Evolutionary conservation across 768 basidiomycete species (phyloP).

Genomic region (Cystobasidiopsis lactophilus): DNA sequence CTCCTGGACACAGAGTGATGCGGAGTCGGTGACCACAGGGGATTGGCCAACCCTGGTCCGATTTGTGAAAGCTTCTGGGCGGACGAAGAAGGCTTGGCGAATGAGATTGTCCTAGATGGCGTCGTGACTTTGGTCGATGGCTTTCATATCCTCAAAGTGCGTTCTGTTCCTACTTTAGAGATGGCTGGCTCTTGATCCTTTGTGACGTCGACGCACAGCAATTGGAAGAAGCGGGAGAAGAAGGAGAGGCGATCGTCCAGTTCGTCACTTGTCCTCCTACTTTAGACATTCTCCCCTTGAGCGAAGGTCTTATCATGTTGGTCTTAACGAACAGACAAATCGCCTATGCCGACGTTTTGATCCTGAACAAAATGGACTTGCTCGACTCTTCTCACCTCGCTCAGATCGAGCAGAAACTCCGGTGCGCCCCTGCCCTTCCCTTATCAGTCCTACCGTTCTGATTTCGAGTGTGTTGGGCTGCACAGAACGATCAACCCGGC

Average conservation of each 20-base stretch:
- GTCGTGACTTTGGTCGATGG: slow-evolving; percentile 85
- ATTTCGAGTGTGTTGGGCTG: background rate
- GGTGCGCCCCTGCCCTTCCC: slow-evolving; percentile 14
- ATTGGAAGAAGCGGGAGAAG: slow-evolving; percentile 55
- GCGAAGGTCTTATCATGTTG: background rate
- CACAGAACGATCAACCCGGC: slow-evolving; percentile 48
- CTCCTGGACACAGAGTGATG: too few species aligned
- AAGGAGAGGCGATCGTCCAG: slow-evolving; percentile 49
- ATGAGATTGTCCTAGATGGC: slow-evolving; percentile 38
- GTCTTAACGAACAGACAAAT: slow-evolving; percentile 71
- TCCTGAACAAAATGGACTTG: slow-evolving; percentile 80
- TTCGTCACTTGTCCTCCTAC: too few species aligned
- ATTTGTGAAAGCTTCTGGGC: slow-evolving; percentile 27
- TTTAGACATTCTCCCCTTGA: background rate
- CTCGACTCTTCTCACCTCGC: slow-evolving; percentile 31
- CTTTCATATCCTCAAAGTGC: slow-evolving; percentile 46
- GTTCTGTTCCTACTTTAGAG: slow-evolving; percentile 1
- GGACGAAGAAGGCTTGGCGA: slow-evolving; percentile 27
- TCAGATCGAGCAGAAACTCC: slow-evolving; percentile 38
- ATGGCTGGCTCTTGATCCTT: background rate
- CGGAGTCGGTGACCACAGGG: background rate
- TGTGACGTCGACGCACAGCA: slow-evolving; percentile 33
- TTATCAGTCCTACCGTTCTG: background rate
- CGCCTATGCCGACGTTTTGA: slow-evolving; percentile 68
- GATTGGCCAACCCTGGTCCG: slow-evolving; percentile 10